Conservation (phyloP, 371 early-diverging fungal genomes). For the Syncephalastrum racemosum region DNA sequence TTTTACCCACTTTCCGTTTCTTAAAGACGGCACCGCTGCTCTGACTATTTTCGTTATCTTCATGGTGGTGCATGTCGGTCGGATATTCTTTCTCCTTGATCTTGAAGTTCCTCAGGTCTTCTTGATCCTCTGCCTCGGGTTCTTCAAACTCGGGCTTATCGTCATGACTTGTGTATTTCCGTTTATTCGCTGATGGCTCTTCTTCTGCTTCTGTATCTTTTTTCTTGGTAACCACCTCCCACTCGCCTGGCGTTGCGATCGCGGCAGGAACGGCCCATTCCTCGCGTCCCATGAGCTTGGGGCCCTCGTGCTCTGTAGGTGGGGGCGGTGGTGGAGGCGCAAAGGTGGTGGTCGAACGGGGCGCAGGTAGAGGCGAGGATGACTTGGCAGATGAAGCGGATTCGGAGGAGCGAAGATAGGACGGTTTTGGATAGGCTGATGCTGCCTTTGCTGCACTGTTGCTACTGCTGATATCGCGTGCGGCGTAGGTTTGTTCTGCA, state of each 20-base stretch:
- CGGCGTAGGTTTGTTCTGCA: neutral
- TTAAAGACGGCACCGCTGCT: conserved; percentile 41
- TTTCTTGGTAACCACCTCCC: conserved; percentile 30
- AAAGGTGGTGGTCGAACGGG: conserved; percentile 2
- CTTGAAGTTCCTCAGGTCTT: conserved; percentile 52
- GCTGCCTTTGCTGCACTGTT: neutral
- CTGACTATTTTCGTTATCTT: conserved; percentile 14
- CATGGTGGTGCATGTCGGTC: conserved; percentile 16
- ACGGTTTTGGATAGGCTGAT: neutral
- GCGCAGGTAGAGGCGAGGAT: conserved; percentile 4
- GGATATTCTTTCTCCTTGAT: conserved; percentile 57
- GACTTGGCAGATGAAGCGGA: neutral
- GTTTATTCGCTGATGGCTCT: conserved; percentile 6
- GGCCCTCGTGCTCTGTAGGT: conserved; percentile 13
- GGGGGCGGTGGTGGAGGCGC: conserved; percentile 17
- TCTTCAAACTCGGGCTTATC: conserved; percentile 40
- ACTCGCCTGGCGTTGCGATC: conserved; percentile 38
- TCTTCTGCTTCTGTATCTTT: conserved; percentile 1
- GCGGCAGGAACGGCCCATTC: conserved; percentile 38
- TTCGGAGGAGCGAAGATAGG: neutral
- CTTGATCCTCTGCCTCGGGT: conserved; percentile 48
- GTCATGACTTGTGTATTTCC: conserved; percentile 27
- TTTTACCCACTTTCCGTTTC: conserved; percentile 48
- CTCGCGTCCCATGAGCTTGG: conserved; percentile 28
- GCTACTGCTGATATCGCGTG: neutral